These are phyloP conservation scores for Komagataella mondaviorum DNA, from an alignment of 805 yeast genomes.

Conservation along the genomic window DNA sequence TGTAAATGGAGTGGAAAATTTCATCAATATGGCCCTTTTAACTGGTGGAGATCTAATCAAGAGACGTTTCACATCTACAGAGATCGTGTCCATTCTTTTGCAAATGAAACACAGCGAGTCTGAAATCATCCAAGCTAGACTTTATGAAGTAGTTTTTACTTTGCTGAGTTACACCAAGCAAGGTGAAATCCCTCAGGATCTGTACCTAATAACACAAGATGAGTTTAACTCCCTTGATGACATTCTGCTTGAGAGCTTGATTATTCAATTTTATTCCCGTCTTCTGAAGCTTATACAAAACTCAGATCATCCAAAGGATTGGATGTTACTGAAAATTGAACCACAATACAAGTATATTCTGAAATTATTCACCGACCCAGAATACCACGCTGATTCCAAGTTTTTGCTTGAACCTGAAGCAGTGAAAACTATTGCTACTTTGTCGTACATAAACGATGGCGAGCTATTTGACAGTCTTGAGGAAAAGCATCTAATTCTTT, in stretches of 20 bases:
- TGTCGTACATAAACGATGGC: slow-evolving; percentile 6
- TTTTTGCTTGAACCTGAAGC: slow-evolving; percentile 7
- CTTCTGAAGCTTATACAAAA: slow-evolving; percentile 8
- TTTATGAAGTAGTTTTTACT: slow-evolving; percentile 16
- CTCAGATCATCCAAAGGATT: slow-evolving; percentile 1
- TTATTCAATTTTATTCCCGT: slow-evolving; percentile 16
- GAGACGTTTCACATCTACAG: slow-evolving; percentile 14
- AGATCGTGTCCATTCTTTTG: slow-evolving; percentile 9
- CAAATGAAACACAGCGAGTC: slow-evolving; percentile 7
- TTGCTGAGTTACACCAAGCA: slow-evolving; percentile 12
- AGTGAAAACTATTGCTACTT: slow-evolving; percentile 9
- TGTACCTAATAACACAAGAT: slow-evolving; percentile 11
- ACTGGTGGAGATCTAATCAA: slow-evolving; percentile 14
- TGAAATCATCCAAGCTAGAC: slow-evolving; percentile 11
- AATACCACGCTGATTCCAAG: slow-evolving; percentile 12
- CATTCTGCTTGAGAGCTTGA: slow-evolving; percentile 13
- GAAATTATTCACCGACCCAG: slow-evolving; percentile 11
- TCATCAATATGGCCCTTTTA: slow-evolving; percentile 9
- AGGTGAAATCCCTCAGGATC: slow-evolving; percentile 9
- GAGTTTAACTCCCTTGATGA: slow-evolving; percentile 15
- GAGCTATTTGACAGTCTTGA: slow-evolving; percentile 11
- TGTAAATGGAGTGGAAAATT: slow-evolving; percentile 10
- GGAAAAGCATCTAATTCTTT: slow-evolving; percentile 9
- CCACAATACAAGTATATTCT: slow-evolving; percentile 11
- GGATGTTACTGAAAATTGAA: slow-evolving; percentile 6